A percentile compares a stretch with the other conserved stretches of the same genome.
Conservation (phyloP, 1,139 yeast species). For the Magnusiomyces suaveolens region DNA sequence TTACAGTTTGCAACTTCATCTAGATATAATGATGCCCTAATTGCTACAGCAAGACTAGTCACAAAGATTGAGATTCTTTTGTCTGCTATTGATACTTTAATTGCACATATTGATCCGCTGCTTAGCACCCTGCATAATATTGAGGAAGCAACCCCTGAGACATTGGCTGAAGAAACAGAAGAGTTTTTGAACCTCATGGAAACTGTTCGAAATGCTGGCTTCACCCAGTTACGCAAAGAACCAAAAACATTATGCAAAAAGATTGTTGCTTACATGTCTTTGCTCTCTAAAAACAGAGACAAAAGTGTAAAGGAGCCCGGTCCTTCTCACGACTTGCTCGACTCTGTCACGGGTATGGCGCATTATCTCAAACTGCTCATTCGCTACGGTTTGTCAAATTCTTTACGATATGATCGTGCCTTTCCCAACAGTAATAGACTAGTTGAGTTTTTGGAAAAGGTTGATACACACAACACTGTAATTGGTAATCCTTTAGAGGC, state of each 20-base stretch:
- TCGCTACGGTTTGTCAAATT: constrained; percentile 67
- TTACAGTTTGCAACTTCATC: constrained; percentile 73
- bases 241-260: constrained; percentile 70
- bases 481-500: constrained; percentile 37
- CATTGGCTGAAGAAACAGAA: constrained; percentile 14
- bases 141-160: constrained; percentile 13
- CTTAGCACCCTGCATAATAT: constrained; percentile 12
- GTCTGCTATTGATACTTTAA: constrained; percentile 53
- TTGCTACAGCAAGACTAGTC: constrained; percentile 65
- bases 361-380: constrained; percentile 82
- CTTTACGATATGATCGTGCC: constrained; percentile 56
- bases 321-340: constrained; percentile 52
- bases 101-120: constrained; percentile 21
- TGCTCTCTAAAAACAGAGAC: constrained; percentile 32
- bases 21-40: constrained; percentile 59
- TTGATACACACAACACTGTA: constrained; percentile 40
- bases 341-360: constrained; percentile 85
- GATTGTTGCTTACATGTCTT: constrained; percentile 36
- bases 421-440: constrained; percentile 53
- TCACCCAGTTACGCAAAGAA: constrained; percentile 46
- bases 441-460: constrained; percentile 49
- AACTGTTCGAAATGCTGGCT: constrained; percentile 10
- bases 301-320: constrained; percentile 23
- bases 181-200: constrained; percentile 11
- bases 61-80: constrained; percentile 69